Percentiles rank a stretch among this genome's conserved stretches.
Evolutionary conservation across 805 yeast species (phyloP).

Genomic region (Metschnikowia dekortorum): DNA sequence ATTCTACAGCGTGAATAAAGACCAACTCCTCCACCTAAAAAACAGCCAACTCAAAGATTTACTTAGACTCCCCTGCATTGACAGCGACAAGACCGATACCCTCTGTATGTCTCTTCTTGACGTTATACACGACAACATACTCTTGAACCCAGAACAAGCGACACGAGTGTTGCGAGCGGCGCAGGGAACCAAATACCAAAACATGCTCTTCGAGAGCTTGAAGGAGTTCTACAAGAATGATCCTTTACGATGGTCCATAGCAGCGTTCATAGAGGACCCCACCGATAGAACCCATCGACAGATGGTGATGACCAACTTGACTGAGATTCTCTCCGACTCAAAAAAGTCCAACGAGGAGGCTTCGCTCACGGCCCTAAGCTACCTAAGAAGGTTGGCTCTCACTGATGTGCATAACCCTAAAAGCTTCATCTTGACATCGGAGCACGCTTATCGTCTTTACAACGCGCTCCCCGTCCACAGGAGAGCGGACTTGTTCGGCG

Average conservation of each 20-base stretch:
- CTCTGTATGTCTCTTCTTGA: conserved; percentile 28
- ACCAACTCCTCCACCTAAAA: conserved; percentile 22
- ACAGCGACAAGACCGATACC: conserved; percentile 22
- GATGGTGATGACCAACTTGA: conserved; percentile 16
- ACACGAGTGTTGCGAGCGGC: conserved; percentile 20
- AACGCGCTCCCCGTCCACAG: not conserved
- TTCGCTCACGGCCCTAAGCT: conserved; percentile 21
- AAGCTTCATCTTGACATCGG: conserved; percentile 14
- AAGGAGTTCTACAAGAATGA: conserved; percentile 16
- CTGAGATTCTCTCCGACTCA: conserved; percentile 9
- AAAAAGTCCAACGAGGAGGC: conserved; percentile 13
- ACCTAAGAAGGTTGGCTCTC: conserved; percentile 23
- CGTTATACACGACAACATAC: conserved; percentile 27
- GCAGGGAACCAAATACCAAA: conserved; percentile 17
- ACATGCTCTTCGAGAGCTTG: conserved; percentile 17
- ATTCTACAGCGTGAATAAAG: conserved; percentile 24
- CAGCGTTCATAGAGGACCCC: conserved; percentile 27
- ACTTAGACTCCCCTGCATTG: conserved; percentile 21
- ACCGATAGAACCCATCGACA: conserved; percentile 12
- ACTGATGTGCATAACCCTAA: conserved; percentile 20
- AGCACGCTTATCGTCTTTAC: not conserved
- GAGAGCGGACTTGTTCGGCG: conserved; percentile 24
- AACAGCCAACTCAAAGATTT: conserved; percentile 24
- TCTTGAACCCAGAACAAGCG: conserved; percentile 23
- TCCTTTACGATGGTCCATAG: conserved; percentile 22